phyloP scores from a whole-genome alignment of 1,139 yeast genomes.

The Tardiomyces depauwii region DNA sequence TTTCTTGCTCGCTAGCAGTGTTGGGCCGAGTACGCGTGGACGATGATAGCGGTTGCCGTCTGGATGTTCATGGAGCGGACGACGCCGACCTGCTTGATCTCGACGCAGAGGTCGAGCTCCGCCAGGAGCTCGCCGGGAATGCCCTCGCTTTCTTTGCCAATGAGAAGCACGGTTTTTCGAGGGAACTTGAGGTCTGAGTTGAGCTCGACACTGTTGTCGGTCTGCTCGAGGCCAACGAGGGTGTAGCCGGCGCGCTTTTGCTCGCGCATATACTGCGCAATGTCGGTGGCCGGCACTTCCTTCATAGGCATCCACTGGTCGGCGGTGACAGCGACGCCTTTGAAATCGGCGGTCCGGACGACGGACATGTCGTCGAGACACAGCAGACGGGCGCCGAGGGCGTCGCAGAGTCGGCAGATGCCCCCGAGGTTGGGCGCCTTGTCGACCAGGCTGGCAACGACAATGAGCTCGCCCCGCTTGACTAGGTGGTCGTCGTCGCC shows the following conservation, averaged over 20 bases:
- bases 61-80: constrained; percentile 93
- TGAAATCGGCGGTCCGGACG: constrained; percentile 57
- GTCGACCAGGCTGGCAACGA: constrained; percentile 80
- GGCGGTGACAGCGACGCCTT: constrained; percentile 85
- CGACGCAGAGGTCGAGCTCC: constrained; percentile 78
- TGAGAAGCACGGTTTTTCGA: constrained; percentile 56
- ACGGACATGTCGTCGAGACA: constrained; percentile 64
- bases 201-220: constrained; percentile 71
- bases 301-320: constrained; percentile 92
- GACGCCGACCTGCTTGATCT: constrained; percentile 86
- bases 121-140: constrained; percentile 78
- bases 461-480: constrained; percentile 65
- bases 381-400: constrained; percentile 75
- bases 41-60: constrained; percentile 91
- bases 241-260: constrained; percentile 77
- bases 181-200: constrained; percentile 61
- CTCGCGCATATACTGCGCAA: constrained; percentile 43
- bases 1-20: no score
- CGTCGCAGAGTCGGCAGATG: constrained; percentile 84
- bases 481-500: constrained; percentile 39
- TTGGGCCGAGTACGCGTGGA: constrained; percentile 80
- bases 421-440: constrained; percentile 92
- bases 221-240: constrained; percentile 82
- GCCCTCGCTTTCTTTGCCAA: constrained; percentile 87
- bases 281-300: constrained; percentile 54